Conservation (phyloP, 495 filamentous ascomycete genomes). For the Talaromyces trachyspermus region DNA sequence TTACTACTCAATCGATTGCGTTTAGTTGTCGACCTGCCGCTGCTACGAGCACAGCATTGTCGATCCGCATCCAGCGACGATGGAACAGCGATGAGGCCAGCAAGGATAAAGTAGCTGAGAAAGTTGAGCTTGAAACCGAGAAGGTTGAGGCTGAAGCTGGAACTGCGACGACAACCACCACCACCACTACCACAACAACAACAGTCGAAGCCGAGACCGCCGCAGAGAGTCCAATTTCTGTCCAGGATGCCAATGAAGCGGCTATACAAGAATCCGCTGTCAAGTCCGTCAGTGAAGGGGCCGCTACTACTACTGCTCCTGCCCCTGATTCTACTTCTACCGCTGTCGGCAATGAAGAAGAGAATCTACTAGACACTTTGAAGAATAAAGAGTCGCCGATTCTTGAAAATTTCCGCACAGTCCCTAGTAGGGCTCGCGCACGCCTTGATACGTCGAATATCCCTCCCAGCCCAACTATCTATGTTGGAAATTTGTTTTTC, state of each 20-base stretch:
- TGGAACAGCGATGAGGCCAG: constrained; percentile 34
- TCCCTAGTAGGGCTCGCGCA: no score
- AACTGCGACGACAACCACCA: neutral
- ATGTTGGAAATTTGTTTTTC: constrained; percentile 81
- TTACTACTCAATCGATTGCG: constrained; percentile 21
- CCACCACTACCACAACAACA: neutral
- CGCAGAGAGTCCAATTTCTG: no score
- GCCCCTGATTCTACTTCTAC: no score
- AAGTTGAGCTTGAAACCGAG: constrained; percentile 16
- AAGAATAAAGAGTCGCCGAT: no score
- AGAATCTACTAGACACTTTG: no score
- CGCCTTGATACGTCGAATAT: no score
- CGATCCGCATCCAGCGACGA: constrained; percentile 28
- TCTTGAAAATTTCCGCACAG: no score
- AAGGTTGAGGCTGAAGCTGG: constrained; percentile 10
- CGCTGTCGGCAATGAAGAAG: no score
- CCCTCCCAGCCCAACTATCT: constrained; percentile 46
- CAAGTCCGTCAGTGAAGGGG: no score
- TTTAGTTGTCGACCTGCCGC: constrained; percentile 9
- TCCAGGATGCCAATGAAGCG: no score
- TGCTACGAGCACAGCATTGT: constrained; percentile 9
- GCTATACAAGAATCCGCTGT: no score
- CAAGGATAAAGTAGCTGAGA: constrained; percentile 16
- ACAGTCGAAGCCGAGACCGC: constrained; percentile 1
- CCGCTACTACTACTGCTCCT: no score